phyloP scores from a whole-genome alignment of 2,329 filamentous ascomycete genomes.

The Talaromyces islandicus region DNA sequence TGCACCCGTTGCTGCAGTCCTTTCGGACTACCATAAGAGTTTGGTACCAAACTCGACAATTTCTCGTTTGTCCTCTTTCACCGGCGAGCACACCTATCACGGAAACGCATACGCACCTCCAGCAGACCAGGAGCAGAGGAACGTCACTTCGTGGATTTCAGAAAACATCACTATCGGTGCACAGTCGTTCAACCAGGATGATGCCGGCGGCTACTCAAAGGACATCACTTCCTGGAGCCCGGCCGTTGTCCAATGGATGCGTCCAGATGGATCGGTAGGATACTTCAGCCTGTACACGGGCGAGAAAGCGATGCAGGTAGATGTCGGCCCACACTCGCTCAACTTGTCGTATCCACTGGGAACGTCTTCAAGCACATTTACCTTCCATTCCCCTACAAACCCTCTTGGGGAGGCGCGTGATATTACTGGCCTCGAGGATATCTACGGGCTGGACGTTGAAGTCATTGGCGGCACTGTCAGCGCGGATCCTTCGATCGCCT shows the following conservation, averaged over 20 bases:
- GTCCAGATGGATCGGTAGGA: constrained; percentile 23
- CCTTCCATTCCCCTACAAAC: constrained; percentile 26
- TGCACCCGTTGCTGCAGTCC: constrained; percentile 50
- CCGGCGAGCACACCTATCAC: constrained; percentile 48
- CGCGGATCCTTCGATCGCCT: constrained; percentile 8
- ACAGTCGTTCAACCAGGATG: constrained; percentile 52
- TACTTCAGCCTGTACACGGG: constrained; percentile 33
- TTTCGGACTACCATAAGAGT: constrained; percentile 45
- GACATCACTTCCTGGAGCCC: constrained; percentile 53
- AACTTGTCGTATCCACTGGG: constrained; percentile 51
- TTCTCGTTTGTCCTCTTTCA: constrained; percentile 41
- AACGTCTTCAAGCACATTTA: constrained; percentile 45
- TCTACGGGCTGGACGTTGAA: constrained; percentile 12
- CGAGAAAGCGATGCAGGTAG: constrained; percentile 35
- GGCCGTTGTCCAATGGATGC: constrained; percentile 55
- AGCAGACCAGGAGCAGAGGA: constrained; percentile 51
- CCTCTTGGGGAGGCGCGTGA: constrained; percentile 12
- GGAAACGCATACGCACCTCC: constrained; percentile 54
- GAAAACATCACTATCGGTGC: constrained; percentile 55
- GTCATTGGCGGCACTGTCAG: constrained; percentile 12
- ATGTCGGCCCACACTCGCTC: constrained; percentile 39
- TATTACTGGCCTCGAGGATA: constrained; percentile 8
- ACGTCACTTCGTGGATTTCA: constrained; percentile 55
- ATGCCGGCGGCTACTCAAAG: constrained; percentile 50
- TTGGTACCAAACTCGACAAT: constrained; percentile 39